Percentiles rank a stretch among this genome's conserved stretches.
phyloP scores from a whole-genome alignment of 345 rosid species.

The Boechera divaricarpa region DNA sequence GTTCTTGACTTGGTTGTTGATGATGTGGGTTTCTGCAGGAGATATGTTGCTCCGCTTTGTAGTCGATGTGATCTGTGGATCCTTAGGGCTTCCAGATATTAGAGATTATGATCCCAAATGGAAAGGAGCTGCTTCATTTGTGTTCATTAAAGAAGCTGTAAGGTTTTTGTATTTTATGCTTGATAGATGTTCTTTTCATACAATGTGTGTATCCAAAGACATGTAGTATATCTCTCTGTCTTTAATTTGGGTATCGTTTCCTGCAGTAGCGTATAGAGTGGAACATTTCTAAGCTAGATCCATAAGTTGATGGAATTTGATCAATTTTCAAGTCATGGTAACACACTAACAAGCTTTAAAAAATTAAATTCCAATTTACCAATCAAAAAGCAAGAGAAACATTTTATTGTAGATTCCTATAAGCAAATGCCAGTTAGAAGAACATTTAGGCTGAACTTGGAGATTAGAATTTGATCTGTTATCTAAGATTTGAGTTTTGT shows the following conservation, averaged over 20 bases:
- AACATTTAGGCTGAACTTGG: not conserved
- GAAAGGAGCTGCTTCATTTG: not conserved
- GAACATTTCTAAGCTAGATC: too few species aligned
- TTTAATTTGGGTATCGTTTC: too few species aligned
- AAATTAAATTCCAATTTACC: too few species aligned
- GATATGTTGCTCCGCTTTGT: not conserved
- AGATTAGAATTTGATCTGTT: not conserved
- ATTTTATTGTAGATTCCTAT: too few species aligned
- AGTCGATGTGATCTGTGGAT: not conserved
- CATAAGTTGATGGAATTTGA: too few species aligned
- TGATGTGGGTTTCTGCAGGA: not conserved
- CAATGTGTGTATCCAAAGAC: not conserved
- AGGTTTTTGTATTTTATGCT: not conserved
- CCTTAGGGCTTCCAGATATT: not conserved
- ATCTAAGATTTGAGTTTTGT: conserved; percentile 8
- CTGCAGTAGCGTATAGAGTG: not conserved
- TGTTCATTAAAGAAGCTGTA: not conserved
- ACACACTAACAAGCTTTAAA: too few species aligned
- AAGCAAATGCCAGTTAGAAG: too few species aligned
- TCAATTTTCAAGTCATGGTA: too few species aligned
- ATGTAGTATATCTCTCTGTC: too few species aligned
- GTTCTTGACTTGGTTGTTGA: not conserved
- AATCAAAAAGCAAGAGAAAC: too few species aligned
- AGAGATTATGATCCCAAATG: not conserved
- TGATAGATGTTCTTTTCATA: not conserved